Conservation (phyloP, 139 green algal genomes). For the Coelastrella sp. region DNA sequence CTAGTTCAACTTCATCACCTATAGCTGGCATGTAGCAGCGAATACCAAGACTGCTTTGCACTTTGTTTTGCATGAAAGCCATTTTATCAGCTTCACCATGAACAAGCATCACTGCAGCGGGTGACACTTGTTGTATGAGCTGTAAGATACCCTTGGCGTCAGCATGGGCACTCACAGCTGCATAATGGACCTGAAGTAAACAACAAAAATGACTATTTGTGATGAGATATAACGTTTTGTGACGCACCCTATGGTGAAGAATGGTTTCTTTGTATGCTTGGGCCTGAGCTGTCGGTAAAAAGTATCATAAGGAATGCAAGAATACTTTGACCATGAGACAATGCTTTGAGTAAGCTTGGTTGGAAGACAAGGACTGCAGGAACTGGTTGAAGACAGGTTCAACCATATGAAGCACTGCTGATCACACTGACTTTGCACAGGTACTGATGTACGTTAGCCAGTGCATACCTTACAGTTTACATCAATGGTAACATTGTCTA, state of each 20-base stretch:
- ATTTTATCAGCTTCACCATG: conserved; percentile 79
- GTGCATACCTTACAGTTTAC: conserved; percentile 27
- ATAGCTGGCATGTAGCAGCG: conserved; percentile 15
- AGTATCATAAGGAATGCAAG: conserved; percentile 65
- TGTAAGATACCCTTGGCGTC: conserved; percentile 78
- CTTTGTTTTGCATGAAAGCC: conserved; percentile 67
- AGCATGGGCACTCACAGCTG: conserved; percentile 78
- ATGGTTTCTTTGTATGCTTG: no score
- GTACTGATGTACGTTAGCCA: neutral
- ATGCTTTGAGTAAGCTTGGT: no score
- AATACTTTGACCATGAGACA: conserved; percentile 77
- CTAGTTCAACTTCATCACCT: conserved; percentile 17
- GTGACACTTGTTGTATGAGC: conserved; percentile 62
- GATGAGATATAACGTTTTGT: no score
- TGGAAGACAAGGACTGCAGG: no score
- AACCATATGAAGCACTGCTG: no score
- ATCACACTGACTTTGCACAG: neutral
- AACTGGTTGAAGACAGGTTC: no score
- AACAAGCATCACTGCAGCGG: conserved; percentile 76
- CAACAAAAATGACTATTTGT: no score
- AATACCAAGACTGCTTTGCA: conserved; percentile 45
- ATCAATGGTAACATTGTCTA: neutral
- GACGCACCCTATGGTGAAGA: no score
- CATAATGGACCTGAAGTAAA: conserved; percentile 57
- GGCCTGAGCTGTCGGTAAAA: conserved; percentile 54